Evolutionary conservation across 768 basidiomycete genomes (phyloP).

Genomic region (Termitomyces heimii): DNA sequence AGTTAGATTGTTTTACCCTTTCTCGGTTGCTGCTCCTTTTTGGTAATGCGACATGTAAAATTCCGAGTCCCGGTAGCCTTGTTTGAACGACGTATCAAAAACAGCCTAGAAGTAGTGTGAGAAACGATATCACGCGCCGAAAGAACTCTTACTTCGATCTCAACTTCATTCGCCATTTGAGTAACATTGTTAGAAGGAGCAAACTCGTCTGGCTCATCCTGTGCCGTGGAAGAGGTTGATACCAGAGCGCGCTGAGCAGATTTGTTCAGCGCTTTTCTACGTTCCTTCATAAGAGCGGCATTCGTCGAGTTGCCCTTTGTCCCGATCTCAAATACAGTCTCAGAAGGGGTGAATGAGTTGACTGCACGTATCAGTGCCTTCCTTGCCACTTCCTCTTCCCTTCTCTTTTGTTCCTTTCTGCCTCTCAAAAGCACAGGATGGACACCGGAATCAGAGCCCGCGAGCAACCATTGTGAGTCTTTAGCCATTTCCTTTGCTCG

Average conservation of each 20-base stretch:
- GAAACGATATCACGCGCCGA: neutral
- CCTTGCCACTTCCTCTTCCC: slow-evolving; percentile 47
- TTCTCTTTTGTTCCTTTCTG: slow-evolving; percentile 25
- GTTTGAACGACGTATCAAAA: slow-evolving; percentile 50
- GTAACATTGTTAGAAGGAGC: slow-evolving; percentile 28
- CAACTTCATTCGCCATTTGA: slow-evolving; percentile 76
- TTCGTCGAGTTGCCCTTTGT: slow-evolving; percentile 60
- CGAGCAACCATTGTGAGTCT: slow-evolving; percentile 63
- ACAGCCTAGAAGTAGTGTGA: slow-evolving; percentile 44
- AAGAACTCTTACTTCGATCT: slow-evolving; percentile 53
- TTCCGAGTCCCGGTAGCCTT: slow-evolving; percentile 67
- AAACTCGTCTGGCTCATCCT: slow-evolving; percentile 27
- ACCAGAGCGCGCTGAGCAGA: slow-evolving; percentile 44
- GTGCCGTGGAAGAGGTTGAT: slow-evolving; percentile 24
- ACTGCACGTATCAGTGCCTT: slow-evolving; percentile 68
- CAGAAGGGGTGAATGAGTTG: slow-evolving; percentile 75
- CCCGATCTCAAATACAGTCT: slow-evolving; percentile 90
- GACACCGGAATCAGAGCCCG: slow-evolving; percentile 54
- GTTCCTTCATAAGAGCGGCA: slow-evolving; percentile 80
- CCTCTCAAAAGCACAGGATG: slow-evolving; percentile 66
- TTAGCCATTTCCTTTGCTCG: slow-evolving; percentile 86
- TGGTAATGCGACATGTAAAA: slow-evolving; percentile 94
- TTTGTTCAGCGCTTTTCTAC: slow-evolving; percentile 71
- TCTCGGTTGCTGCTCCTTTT: slow-evolving; percentile 81
- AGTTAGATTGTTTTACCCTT: slow-evolving; percentile 54